Conservation (phyloP, 192 early-diverging fungal genomes). For the Backusella morwellensis region DNA sequence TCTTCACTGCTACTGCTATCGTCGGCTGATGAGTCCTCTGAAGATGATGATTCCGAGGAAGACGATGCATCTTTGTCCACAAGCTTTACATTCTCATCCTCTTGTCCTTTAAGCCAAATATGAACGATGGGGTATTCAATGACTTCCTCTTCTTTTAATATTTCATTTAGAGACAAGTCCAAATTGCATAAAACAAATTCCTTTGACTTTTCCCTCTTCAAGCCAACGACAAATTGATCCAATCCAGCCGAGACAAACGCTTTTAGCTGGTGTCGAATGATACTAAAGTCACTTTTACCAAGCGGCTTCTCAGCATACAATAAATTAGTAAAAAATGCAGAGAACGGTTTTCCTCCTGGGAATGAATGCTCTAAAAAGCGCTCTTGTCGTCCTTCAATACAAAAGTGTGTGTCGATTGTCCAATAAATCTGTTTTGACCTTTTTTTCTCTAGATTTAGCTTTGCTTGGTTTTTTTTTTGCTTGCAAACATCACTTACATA, state of each 20-base stretch:
- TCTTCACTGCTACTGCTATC: background rate
- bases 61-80: background rate
- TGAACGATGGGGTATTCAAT: slow-evolving; percentile 36
- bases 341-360: slow-evolving; percentile 17
- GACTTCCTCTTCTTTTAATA: slow-evolving; percentile 21
- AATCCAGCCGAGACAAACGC: slow-evolving; percentile 18
- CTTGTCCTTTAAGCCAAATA: slow-evolving; percentile 24
- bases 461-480: background rate
- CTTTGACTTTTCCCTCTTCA: slow-evolving; percentile 25
- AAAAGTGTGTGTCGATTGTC: slow-evolving; percentile 47
- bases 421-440: slow-evolving; percentile 45
- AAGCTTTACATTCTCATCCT: background rate
- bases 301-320: slow-evolving; percentile 16
- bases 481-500: slow-evolving; percentile 36
- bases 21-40: background rate
- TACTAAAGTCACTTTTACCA: slow-evolving; percentile 12
- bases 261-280: slow-evolving; percentile 23
- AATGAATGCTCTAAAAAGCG: slow-evolving; percentile 29
- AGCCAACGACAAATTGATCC: slow-evolving; percentile 22
- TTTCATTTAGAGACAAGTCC: slow-evolving; percentile 15
- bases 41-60: background rate
- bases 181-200: slow-evolving; percentile 11
- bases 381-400: slow-evolving; percentile 7
- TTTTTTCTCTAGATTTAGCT: slow-evolving; percentile 7
- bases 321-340: slow-evolving; percentile 24